These are phyloP conservation scores for Cyamopsis tetragonoloba DNA, from an alignment of 306 rosid genomes.

Conservation along the genomic window DNA sequence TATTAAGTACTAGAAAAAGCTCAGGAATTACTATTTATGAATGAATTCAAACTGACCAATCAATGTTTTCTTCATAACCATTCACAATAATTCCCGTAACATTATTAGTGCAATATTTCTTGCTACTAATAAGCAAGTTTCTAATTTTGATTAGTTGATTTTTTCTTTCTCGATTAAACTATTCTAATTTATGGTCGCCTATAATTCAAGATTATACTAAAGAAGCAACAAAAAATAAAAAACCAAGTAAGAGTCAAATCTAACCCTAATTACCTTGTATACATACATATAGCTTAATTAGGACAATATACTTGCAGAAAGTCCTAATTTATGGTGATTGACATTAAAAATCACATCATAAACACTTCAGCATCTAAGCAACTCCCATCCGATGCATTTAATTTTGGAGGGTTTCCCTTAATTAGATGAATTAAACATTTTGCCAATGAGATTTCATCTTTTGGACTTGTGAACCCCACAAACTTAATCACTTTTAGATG, in stretches of 20 bases:
- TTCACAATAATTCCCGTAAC: no score
- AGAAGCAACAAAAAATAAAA: not conserved
- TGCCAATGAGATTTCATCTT: conserved; percentile 37
- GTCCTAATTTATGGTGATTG: not conserved
- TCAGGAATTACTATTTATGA: no score
- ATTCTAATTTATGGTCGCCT: no score
- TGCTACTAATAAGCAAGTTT: no score
- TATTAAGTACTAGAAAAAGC: no score
- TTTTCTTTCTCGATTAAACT: no score
- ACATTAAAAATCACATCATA: not conserved
- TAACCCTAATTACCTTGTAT: not conserved
- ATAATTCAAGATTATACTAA: not conserved
- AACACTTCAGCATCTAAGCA: conserved; percentile 24
- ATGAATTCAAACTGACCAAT: no score
- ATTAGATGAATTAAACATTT: conserved; percentile 28
- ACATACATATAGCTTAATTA: no score
- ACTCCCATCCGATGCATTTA: conserved; percentile 37
- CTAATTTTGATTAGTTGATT: no score
- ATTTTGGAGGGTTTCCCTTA: conserved; percentile 30
- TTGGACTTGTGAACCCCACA: conserved; percentile 38
- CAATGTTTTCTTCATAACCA: no score
- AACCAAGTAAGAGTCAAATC: not conserved
- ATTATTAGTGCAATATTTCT: no score
- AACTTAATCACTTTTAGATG: conserved; percentile 41
- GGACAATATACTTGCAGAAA: not conserved